Base-by-base conservation (phyloP, 805 yeast genomes). In the Sugiyamaella chiloensis region DNA sequence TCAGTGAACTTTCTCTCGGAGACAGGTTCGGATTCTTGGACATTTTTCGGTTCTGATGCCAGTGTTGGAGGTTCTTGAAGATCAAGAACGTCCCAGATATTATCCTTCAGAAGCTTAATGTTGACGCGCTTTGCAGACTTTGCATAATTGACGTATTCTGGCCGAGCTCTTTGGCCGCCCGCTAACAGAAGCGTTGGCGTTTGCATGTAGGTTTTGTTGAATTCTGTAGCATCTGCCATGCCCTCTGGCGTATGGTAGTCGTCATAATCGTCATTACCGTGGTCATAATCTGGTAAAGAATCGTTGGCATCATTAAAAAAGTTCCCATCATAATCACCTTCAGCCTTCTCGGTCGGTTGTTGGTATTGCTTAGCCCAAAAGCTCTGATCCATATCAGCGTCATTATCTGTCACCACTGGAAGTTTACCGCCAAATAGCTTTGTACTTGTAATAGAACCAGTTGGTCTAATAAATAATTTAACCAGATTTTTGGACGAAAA, bases 111-210 rank as follows among this genome's bases (percentile, higher is more conserved):
- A 21, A 70, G 67, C 53, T 79, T 77, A 27, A 89, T 85, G 59
- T 88, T 90, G 24, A 89, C 93, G 52, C 80, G 77, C 62, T 87
- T 88, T 3, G 96, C 87, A 5, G 79, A 78, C 42, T 81, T 73
- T 1, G 95, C 81, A 59, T 78, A 86, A 51, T 73, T 77, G 19
- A 82, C 61, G 40, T 65, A 67, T 31, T 64, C 67, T 24, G 63
- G 62, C 14, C 57, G 51, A 4, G 60, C 55, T 27, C 54, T 11
- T 59, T 30, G 47, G 44, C 49, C 48, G 19, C 49, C 40, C 7
- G 43, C 47, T 20, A 44, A 32, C 26, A 44, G 32, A 8, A 21
- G 42, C 9, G 42, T 40, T n/a, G 37, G 37, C 11, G 37, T 34
- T 34, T 34, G 37, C 37, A 34, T 34, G 37, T 34, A 34, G 14